Percentiles rank a stretch among this genome's conserved stretches.
These are phyloP conservation scores for Leishmania gerbilli DNA, from an alignment of 208 protist genomes.

Conservation along the genomic window DNA sequence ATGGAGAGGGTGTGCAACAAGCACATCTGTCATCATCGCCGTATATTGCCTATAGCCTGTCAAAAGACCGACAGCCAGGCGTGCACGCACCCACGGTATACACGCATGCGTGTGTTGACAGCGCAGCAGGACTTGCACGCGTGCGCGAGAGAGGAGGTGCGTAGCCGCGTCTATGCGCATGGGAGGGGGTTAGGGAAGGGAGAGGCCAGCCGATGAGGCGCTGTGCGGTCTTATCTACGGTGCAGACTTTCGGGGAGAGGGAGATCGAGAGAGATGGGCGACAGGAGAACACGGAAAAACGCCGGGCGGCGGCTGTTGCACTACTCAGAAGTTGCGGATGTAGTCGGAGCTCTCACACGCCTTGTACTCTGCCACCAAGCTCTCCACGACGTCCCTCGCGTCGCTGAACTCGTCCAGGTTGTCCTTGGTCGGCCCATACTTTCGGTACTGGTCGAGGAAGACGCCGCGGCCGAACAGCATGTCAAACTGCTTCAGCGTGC, in stretches of 20 bases:
- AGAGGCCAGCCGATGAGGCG: neutral
- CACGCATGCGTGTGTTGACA: neutral
- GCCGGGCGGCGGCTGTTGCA: neutral
- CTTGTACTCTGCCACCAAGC: constrained; percentile 98
- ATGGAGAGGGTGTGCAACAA: neutral
- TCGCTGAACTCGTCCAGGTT: constrained; percentile 97
- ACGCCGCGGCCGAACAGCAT: constrained; percentile 92
- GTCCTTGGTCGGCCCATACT: constrained; percentile 93
- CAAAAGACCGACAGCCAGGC: neutral
- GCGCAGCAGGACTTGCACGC: neutral
- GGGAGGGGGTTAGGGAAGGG: neutral
- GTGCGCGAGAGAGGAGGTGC: neutral
- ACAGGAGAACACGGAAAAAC: neutral
- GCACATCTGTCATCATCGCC: neutral
- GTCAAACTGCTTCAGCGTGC: constrained; percentile 94
- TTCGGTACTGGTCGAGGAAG: constrained; percentile 95
- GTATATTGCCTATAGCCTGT: neutral
- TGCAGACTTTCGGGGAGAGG: neutral
- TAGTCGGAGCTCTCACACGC: constrained; percentile 97
- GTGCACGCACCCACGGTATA: neutral
- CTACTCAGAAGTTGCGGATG: constrained; percentile 82
- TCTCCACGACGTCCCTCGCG: constrained; percentile 92
- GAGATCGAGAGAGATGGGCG: neutral
- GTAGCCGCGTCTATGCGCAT: neutral
- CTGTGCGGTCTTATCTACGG: neutral